Percentiles rank a stretch among this genome's conserved stretches.
Evolutionary conservation across 495 filamentous ascomycete genomes (phyloP).

Genomic region (Penicillium alfredii): DNA sequence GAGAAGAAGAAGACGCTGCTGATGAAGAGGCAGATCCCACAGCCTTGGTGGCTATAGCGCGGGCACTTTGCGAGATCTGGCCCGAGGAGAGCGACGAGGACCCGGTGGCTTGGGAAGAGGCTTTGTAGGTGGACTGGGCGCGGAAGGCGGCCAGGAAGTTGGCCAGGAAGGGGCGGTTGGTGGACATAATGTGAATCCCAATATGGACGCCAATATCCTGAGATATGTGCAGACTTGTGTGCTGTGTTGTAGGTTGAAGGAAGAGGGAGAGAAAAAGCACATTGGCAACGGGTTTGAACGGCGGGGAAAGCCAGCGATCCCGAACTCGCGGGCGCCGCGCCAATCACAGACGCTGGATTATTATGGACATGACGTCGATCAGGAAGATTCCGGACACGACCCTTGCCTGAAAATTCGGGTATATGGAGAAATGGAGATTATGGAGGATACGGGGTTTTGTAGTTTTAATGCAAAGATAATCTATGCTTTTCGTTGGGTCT

Average conservation of each 20-base stretch:
- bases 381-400: constrained; percentile 19
- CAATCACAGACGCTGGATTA: constrained; percentile 20
- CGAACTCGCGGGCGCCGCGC: constrained; percentile 13
- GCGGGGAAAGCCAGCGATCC: constrained; percentile 11
- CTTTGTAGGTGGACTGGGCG: constrained; percentile 48
- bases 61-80: constrained; percentile 35
- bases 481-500: no score
- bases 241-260: constrained; percentile 2
- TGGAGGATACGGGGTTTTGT: no score
- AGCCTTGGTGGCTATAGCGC: constrained; percentile 41
- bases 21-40: constrained; percentile 10
- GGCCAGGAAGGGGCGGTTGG: constrained; percentile 77
- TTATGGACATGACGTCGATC: constrained; percentile 22
- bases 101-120: constrained; percentile 25
- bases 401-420: constrained; percentile 7
- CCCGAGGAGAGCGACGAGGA: constrained; percentile 27
- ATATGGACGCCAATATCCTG: background rate
- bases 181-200: constrained; percentile 37
- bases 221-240: background rate
- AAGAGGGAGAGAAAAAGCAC: constrained; percentile 1
- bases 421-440: no score
- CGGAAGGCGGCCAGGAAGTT: constrained; percentile 85
- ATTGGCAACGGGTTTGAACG: constrained; percentile 6
- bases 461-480: no score
- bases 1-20: constrained; percentile 9